Percentiles rank a stretch among this genome's conserved stretches.
These are phyloP conservation scores for Mortierella sp. DNA, from an alignment of 371 early-diverging fungal species.

Conservation along the genomic window DNA sequence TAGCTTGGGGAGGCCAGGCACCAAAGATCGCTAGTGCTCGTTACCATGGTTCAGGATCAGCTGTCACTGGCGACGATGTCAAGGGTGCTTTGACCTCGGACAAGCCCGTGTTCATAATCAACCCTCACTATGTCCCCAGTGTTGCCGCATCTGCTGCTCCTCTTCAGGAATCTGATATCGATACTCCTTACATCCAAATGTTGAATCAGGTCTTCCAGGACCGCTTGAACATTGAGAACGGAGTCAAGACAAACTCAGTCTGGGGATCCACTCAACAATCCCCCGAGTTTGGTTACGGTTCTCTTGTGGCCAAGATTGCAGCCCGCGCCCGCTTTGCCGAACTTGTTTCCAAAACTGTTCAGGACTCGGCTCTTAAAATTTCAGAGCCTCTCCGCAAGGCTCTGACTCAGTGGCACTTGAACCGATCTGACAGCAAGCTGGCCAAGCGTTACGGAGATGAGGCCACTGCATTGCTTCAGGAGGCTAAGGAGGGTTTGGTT, in stretches of 20 bases:
- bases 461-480: slow-evolving; percentile 57
- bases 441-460: slow-evolving; percentile 63
- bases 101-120: slow-evolving; percentile 56
- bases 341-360: slow-evolving; percentile 66
- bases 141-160: slow-evolving; percentile 16
- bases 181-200: slow-evolving; percentile 86
- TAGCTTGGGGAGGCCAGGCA: slow-evolving; percentile 43
- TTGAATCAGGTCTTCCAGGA: slow-evolving; percentile 82
- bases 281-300: slow-evolving; percentile 91
- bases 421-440: slow-evolving; percentile 67
- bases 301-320: slow-evolving; percentile 75
- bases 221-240: slow-evolving; percentile 86
- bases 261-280: slow-evolving; percentile 72
- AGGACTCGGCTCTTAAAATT: slow-evolving; percentile 65
- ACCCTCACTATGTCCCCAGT: slow-evolving; percentile 49
- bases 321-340: slow-evolving; percentile 77
- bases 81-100: slow-evolving; percentile 56
- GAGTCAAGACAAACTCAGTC: slow-evolving; percentile 62
- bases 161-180: slow-evolving; percentile 53
- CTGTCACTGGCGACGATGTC: slow-evolving; percentile 63
- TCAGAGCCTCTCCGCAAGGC: slow-evolving; percentile 68
- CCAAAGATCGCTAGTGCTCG: slow-evolving; percentile 67
- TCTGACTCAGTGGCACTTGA: slow-evolving; percentile 77
- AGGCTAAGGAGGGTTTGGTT: slow-evolving; percentile 50
- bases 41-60: slow-evolving; percentile 62